Evolutionary conservation across 2,329 filamentous ascomycete species (phyloP).

Genomic region (Diaporthe amygdali): DNA sequence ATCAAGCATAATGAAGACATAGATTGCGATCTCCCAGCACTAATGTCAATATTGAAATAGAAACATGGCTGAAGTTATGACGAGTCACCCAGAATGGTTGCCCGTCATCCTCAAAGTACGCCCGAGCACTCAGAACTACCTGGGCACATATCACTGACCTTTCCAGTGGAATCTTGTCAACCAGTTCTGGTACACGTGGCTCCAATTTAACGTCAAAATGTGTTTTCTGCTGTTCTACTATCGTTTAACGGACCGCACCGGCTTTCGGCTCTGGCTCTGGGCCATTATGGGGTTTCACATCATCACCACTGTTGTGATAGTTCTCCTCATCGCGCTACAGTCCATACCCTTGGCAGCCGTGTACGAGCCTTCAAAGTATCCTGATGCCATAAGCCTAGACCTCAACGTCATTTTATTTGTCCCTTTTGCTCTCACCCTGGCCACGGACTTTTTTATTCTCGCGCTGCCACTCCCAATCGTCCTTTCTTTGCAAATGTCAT

Average conservation of each 20-base stretch:
- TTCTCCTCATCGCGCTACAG: conserved; percentile 36
- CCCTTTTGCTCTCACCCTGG: neutral
- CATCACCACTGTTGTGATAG: conserved; percentile 32
- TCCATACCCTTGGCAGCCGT: neutral
- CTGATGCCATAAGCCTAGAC: neutral
- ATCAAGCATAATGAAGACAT: too few species aligned
- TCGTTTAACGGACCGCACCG: conserved; percentile 31
- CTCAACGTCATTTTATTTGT: neutral
- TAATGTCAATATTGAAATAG: neutral
- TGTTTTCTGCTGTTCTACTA: conserved; percentile 41
- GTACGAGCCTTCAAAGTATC: neutral
- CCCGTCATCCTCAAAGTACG: neutral
- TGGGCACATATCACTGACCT: neutral
- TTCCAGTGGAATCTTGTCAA: conserved; percentile 35
- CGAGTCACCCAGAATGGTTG: neutral
- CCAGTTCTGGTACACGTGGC: conserved; percentile 36
- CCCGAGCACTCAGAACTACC: neutral
- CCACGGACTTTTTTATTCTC: conserved; percentile 28
- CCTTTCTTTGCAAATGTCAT: conserved; percentile 48
- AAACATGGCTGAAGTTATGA: neutral
- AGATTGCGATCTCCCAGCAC: neutral
- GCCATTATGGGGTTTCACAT: conserved; percentile 33
- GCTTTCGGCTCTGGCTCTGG: conserved; percentile 33
- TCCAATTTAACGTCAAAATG: conserved; percentile 38
- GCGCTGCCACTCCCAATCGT: conserved; percentile 44